A percentile compares a stretch with the other conserved stretches of the same genome.
These are phyloP conservation scores for Lumnitzera littorea DNA, from an alignment of 345 rosid species.

Conservation along the genomic window DNA sequence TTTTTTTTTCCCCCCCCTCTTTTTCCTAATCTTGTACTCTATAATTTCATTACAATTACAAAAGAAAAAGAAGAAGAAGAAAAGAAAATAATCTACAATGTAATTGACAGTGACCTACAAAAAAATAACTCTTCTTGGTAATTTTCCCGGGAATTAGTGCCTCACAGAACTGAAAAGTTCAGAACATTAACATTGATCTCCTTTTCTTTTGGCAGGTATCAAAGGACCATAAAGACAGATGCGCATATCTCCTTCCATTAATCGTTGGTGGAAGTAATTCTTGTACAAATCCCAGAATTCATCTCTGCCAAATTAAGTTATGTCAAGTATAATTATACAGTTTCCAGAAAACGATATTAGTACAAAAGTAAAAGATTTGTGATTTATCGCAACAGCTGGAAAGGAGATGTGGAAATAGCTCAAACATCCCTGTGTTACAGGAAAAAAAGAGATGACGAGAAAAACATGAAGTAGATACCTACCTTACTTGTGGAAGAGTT, in stretches of 20 bases:
- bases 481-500: slow-evolving; percentile 93
- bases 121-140: too few species aligned
- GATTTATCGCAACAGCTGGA: neutral
- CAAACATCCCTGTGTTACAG: neutral
- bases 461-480: neutral
- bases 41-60: too few species aligned
- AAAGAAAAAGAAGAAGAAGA: too few species aligned
- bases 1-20: too few species aligned
- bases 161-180: too few species aligned
- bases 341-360: neutral
- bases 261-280: slow-evolving; percentile 52
- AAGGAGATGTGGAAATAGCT: neutral
- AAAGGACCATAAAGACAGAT: slow-evolving; percentile 64
- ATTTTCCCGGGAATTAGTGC: too few species aligned
- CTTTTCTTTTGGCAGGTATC: too few species aligned
- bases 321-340: too few species aligned
- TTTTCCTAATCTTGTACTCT: too few species aligned
- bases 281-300: slow-evolving; percentile 88
- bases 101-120: too few species aligned
- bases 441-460: neutral
- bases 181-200: too few species aligned
- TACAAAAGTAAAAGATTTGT: neutral
- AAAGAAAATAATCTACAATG: too few species aligned
- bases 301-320: slow-evolving; percentile 39
- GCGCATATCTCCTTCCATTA: slow-evolving; percentile 42